Base-by-base conservation (phyloP, 176 grass and related monocot genomes). In the Leersia perrieri region DNA sequence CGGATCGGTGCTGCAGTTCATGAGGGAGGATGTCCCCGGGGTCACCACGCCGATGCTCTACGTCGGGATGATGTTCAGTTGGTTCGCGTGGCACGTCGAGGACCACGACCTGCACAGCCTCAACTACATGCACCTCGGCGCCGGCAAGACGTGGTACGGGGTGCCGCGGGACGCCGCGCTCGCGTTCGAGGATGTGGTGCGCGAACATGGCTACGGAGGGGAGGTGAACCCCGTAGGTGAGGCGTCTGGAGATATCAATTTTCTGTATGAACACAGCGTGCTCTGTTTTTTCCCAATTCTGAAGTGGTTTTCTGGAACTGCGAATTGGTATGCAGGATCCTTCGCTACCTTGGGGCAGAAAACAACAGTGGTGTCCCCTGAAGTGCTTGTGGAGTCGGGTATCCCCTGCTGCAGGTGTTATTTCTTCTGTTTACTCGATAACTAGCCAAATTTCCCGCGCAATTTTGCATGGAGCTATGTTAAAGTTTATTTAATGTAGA, bases 21-120 rank as follows among this genome's bases (percentile, higher is more conserved):
- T 90, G 69, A 76, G 83, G 71, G 96, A 93, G 68, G 96, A 99
- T 70, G 92, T 99, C 60, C 84, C 84, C 7, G 96, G 93, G 10
- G 90, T 99, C 63, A 99, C 89, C 29, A 85, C 96, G 8, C 96
- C 96, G 11, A 93, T 99, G 87, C 81, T 95, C 14, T 94, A 99
- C 75, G 85, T 99, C 39, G 93, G 69, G 64, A 93, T 91, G 88
- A 80, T 93, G 86, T 99, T 99, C 82, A 93, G 90, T 45, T 99
- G 96, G 96, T 99, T 93, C 87, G 93, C 96, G 1, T 99, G 96
- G 96, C 90, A 95, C 82, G 88, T 95, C 23, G 90, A 99, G 85
- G 93, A 99, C 86, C 96, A 99, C 74, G 90, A 99, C 67, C 79
- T 99, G 38, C 93, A 99, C 36, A 92, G 93, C 78, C 51, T 99